Base-by-base conservation (phyloP, 768 basidiomycete genomes). In the Clavaria fumosa region DNA sequence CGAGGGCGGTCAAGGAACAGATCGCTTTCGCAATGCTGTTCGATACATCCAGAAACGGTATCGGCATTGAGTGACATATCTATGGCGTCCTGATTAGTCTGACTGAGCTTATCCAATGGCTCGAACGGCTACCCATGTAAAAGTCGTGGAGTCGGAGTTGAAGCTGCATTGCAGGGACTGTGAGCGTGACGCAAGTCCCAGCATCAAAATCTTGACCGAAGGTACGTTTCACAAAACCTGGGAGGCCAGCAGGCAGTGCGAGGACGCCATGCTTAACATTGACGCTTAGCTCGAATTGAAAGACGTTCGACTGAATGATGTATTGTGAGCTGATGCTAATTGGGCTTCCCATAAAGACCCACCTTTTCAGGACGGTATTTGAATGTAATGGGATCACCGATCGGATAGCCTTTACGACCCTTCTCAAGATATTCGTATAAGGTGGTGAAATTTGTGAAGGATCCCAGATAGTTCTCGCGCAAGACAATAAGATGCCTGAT, bases 391-490 rank as follows among this genome's bases (percentile, higher is more conserved):
- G 85, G 86, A 56, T 96, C 91, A 4, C 90, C 91, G 10, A 77
- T 62, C 7, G 72, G 69, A 1, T 69, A 45, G 1, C 69, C 68
- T 35, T 60, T 62, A 31, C 60, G 64, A 28, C 74, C 67, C 49
- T 75, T 80, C 37, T 78, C 70, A 32, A 88, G 60, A 52, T 88
- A 93, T 59, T 97, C 93, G 15, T 68, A 70, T 28, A 88, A 63
- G 1, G 86, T 95, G 2, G 78, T 77, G 48, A 91, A 96, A 46
- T 93, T 83, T 2, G 89, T 95, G 56, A 95, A 97, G 4, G 73
- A 68, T 7, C 93, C 93, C 35, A 96, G 75, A 56, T 97, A 97
- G 56, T 96, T 96, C 50, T 93, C 88, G 32, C 81, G 75, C 41
- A 95, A 50, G 27, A 79, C 73, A 75, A 97, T 82, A 45, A 93